Evolutionary conservation across 148 eudicot genomes (phyloP), one percentile per base, ranked within the genome.

Genomic region (Drosera capensis): DNA sequence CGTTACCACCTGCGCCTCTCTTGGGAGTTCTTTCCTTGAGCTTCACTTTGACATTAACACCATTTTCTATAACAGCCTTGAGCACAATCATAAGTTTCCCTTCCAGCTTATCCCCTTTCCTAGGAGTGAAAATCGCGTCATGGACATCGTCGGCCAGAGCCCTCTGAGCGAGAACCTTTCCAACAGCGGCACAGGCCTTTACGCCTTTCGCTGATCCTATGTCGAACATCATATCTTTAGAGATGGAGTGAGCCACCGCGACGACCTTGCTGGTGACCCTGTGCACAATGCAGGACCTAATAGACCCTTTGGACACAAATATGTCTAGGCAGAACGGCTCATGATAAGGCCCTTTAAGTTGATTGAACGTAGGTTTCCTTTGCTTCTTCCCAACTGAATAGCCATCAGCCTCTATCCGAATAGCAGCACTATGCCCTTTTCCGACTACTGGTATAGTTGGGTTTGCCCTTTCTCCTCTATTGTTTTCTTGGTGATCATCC

Each of bases 261-360:
- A 88, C 94, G 28, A 88, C 96, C 39, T 83, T 83, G 75, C 96
- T 88, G 23, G 96, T 83, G 5, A 70, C 86, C 36, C 96, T 72
- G 52, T 88, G 96, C 49, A 88, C 71, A 25, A 88, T 64, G 61
- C 90, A 74, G 30, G 96, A 94, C 43, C 96, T 82, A 7, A 80
- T 86, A 28, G 96, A 88, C 18, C 78, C 86, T 55, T 72, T 88
- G 0, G 96, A 74, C 52, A 88, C 59, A 23, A 65, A 67, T 36
- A 83, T 66, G 57, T 88, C 96, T 44, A 88, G 66, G 51, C 96
- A 88, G 65, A 88, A 88, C 2, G 96, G 96, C 50, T 88, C 94
- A 28, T 80, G 90, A 67, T 80, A 88, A 24, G 94, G 79, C 23
- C 80, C 96, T 5, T 83, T 88, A 42, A 74, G 71, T 59, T 88